Conservation (phyloP, 257 asterid species). For the Salvia rosmarinus region DNA sequence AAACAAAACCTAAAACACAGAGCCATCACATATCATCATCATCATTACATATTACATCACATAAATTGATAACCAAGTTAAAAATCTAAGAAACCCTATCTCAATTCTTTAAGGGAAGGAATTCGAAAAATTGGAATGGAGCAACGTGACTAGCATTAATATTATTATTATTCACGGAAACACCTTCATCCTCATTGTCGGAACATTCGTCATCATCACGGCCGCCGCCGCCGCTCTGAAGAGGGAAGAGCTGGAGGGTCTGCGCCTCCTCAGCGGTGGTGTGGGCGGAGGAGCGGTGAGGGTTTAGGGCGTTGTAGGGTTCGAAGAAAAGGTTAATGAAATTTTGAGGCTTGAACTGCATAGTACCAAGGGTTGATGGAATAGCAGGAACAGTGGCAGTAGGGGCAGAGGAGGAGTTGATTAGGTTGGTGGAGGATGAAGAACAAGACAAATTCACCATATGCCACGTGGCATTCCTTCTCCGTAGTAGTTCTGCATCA, state of each 20-base stretch:
- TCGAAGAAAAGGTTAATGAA: constrained; percentile 40
- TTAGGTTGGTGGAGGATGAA: constrained; percentile 45
- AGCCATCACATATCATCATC: not conserved
- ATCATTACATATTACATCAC: not conserved
- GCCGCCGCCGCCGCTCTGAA: constrained; percentile 34
- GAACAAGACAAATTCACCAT: constrained; percentile 59
- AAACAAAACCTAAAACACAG: constrained; percentile 2
- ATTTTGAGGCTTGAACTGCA: constrained; percentile 36
- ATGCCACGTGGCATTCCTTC: constrained; percentile 88
- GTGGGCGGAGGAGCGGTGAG: not conserved
- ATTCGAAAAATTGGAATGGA: constrained; percentile 74
- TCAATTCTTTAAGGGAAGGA: constrained; percentile 80
- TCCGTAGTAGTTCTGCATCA: constrained; percentile 47
- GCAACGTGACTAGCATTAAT: not conserved
- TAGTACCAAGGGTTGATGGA: constrained; percentile 25
- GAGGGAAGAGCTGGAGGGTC: constrained; percentile 85
- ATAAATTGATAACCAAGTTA: not conserved
- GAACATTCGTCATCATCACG: not conserved
- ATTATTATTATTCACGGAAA: constrained; percentile 15
- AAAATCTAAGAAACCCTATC: not conserved
- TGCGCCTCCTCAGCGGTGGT: constrained; percentile 45
- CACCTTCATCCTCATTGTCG: constrained; percentile 22
- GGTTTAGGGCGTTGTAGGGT: constrained; percentile 30
- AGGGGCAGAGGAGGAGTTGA: constrained; percentile 27
- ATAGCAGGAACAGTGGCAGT: constrained; percentile 23